phyloP scores from a whole-genome alignment of 2,329 filamentous ascomycete species.

The Fusarium oxysporum region DNA sequence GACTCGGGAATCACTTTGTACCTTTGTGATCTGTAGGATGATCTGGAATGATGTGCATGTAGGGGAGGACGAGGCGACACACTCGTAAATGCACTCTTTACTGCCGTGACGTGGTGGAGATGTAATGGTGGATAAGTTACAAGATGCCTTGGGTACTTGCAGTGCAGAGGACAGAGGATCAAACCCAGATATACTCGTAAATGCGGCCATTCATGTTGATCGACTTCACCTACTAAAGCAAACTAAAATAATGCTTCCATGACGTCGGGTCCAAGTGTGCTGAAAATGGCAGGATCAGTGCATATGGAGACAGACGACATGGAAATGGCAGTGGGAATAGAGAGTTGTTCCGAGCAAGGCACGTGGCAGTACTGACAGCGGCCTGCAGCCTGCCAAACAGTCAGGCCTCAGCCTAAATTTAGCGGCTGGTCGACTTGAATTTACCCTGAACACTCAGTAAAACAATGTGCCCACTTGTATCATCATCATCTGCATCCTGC shows the following conservation, averaged over 20 bases:
- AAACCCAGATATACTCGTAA: background rate
- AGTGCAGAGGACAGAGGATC: background rate
- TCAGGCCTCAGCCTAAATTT: constrained; percentile 21
- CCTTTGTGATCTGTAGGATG: background rate
- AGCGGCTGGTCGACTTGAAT: background rate
- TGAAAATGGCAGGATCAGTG: constrained; percentile 14
- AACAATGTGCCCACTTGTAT: constrained; percentile 4
- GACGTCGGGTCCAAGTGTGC: constrained; percentile 1
- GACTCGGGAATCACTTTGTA: background rate
- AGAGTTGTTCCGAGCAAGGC: constrained; percentile 12
- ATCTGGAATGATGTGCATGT: background rate
- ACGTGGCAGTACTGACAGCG: constrained; percentile 27
- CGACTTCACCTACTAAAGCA: background rate
- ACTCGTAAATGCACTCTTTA: constrained; percentile 3
- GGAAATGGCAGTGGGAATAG: constrained; percentile 20
- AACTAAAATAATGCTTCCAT: constrained; percentile 5
- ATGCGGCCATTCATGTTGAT: background rate
- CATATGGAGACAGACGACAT: background rate
- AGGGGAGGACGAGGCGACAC: background rate
- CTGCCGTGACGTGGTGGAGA: constrained; percentile 9
- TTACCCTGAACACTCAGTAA: background rate
- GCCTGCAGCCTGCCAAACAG: background rate
- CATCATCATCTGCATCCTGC: background rate
- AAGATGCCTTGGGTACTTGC: background rate
- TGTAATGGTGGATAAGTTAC: background rate